Evolutionary conservation across 805 yeast genomes (phyloP).

Genomic region (Candida nitratophila): DNA sequence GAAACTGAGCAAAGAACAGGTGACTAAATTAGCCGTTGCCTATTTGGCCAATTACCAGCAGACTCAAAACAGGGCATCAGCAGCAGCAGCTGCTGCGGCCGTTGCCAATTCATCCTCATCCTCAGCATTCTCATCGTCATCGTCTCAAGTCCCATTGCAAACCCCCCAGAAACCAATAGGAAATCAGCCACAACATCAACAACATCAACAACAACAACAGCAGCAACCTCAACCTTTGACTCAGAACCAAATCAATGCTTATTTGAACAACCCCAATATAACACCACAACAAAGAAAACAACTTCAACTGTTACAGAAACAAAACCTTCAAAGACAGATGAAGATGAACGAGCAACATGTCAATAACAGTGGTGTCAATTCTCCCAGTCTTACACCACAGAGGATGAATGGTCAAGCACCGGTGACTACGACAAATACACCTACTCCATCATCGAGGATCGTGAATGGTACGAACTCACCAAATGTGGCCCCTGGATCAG

Average conservation of each 20-base stretch:
- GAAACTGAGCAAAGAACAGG: constrained; percentile 53
- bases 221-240: constrained; percentile 8
- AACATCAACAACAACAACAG: constrained; percentile 1
- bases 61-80: constrained; percentile 32
- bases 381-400: no score
- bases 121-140: constrained; percentile 15
- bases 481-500: no score
- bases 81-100: constrained; percentile 18
- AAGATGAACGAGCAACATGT: not conserved
- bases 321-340: constrained; percentile 22
- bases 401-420: no score
- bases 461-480: no score
- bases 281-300: constrained; percentile 40
- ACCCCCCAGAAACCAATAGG: constrained; percentile 7
- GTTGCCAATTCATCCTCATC: constrained; percentile 2
- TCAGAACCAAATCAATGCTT: constrained; percentile 19
- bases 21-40: constrained; percentile 57
- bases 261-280: constrained; percentile 28
- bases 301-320: constrained; percentile 24
- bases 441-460: no score
- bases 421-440: no score
- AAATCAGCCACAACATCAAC: constrained; percentile 6
- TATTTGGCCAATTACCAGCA: constrained; percentile 53
- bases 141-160: constrained; percentile 1
- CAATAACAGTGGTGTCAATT: not conserved